Evolutionary conservation across 2,329 filamentous ascomycete species (phyloP), one percentile per base, ranked within the genome.

Genomic region (Fusarium kyushuense): DNA sequence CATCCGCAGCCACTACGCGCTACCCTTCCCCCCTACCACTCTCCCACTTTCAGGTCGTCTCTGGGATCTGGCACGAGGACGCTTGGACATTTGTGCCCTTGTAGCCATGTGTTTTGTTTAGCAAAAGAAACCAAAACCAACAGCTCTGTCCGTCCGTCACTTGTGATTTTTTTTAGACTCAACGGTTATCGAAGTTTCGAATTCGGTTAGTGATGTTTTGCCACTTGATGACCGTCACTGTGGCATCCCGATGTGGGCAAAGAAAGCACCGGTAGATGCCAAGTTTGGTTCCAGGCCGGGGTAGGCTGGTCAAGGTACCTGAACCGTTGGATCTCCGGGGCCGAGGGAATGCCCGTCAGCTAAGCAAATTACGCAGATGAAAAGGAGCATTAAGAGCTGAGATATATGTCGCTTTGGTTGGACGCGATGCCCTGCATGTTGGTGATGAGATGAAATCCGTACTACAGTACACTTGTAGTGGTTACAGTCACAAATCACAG

Each of bases 61-160:
- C 36, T 49, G 45, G 40, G n/a, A 27, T 35, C 41, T 51, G 47
- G 47, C 30, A 62, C 35, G 21, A 36, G 52, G 35, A 47, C 46
- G 47, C 46, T 53, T 38, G 47, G 53, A 54, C 42, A 48, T 43
- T 67, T 41, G 29, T 16, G 59, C 58, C 65, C 58, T 67, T 70
- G 65, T 47, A 45, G 45, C 64, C 70, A 67, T 72, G 67, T 72
- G 67, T 56, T 23, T 46, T 45, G 51, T 61, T 60, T 60, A 46
- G 49, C 41, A 45, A 14, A 32, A 29, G 23, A 21, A 41, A 29
- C 30, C 16, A n/a, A 35, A 48, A 25, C 16, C 30, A 33, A 25
- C 23, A 38, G 19, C 23, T 38, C 27, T 25, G 25, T n/a, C 12
- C n/a, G n/a, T 30, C 8, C 11, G n/a, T 38, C 35, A 38, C 35